Evolutionary conservation across 83 land plant genomes (phyloP), one percentile per base, ranked within the genome.

Genomic region (Picea abies): DNA sequence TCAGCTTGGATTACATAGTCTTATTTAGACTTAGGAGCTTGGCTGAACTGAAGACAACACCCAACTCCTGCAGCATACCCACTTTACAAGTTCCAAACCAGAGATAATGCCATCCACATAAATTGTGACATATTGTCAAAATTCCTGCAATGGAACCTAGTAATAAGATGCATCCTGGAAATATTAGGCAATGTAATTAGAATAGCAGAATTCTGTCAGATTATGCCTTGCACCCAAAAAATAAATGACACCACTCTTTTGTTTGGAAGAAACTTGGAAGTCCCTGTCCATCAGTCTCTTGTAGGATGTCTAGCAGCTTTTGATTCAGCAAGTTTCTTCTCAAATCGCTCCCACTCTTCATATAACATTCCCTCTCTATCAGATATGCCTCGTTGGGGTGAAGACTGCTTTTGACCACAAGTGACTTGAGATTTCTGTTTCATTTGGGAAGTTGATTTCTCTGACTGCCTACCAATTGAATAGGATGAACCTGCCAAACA

Each of bases 311-410:
- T 20, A n/a, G 58, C 56, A 73, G 39, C 39, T 73, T 73, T 73
- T n/a, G 25, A 44, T 73, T 73, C 77, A 41, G 77, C 77, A 41
- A 73, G 58, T 73, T 39, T 73, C 77, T 73, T 73, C 77, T 73
- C 77, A 73, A 73, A 73, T 16, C 26, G 77, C 77, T 73, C 25
- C 77, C 77, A 73, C 23, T 73, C 77, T 73, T 73, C 77, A 73
- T 14, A 73, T 52, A 73, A 73, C 8, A 3, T 49, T 20, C 47
- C 77, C 77, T 73, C 22, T 52, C 58, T 12, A 0, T 39, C 77
- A 73, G 25, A 73, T 35, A 73, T 19, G 52, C 22, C 58, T 52
- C 56, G 11, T 52, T 52, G 56, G 14, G 56, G 56, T 9, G 26
- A 23, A 41, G 5, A 17, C 47, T 73, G 14, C 26, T 73, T 73